Base-by-base conservation (phyloP, 352 stramenopile species). In the Blastocystis sp. region DNA sequence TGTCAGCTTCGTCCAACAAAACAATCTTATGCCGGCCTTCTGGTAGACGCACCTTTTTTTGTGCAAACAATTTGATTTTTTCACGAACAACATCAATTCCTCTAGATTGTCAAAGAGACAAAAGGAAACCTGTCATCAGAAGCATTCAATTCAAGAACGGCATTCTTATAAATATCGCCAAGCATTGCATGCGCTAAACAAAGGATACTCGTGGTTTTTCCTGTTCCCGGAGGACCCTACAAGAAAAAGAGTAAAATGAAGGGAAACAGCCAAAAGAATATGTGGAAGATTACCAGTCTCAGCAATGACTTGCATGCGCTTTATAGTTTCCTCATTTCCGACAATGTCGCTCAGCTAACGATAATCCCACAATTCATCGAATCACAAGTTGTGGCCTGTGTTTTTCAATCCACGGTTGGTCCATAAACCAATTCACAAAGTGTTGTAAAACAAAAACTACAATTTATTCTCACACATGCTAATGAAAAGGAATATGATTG, bases 51-150 rank as follows among this genome's bases (percentile, higher is more conserved):
- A 98, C 96, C 91, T 98, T 98, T 90, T 98, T 98, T 92, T 98
- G 96, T 62, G 96, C 96, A 92, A 99, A 99, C 91, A 96, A 96
- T 92, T 99, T 99, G 92, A 99, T 99, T 90, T 98, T 98, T 90
- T 96, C 98, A 45, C 97, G 93, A 29, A 98, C 94, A 18, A 97
- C 93, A 84, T 94, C 91, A 69, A 94, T 93, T 70, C 92, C 91
- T 61, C 91, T 89, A 79, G 64, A 47, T 15, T 70, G 29, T 90
- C 20, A 61, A 41, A 37, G 18, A 29, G 8, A 23, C 13, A 90
- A 15, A 39, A n/a, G 23, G 26, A 91, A 20, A 87, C 73, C 95
- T 93, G 88, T 98, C 96, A 92, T 99, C 97, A 0, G 95, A 98
- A 23, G 97, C 97, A 92, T 99, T 99, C 47, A 99, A 93, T 92